phyloP scores from a whole-genome alignment of 2,329 filamentous ascomycete species.

The Leptographium galeiforme region DNA sequence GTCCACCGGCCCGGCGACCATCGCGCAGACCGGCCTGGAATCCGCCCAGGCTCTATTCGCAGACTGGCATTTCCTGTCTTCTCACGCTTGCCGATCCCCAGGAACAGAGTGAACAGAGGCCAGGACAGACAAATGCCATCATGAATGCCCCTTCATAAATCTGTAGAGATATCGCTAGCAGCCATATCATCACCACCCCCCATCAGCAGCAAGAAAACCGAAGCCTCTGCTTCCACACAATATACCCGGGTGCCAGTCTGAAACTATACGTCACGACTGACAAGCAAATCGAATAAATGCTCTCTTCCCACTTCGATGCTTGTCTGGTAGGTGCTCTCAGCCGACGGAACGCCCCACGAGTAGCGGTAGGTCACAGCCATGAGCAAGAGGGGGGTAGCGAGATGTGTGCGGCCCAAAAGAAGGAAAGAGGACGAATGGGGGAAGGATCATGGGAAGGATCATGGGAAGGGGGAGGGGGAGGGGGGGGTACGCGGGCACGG shows the following conservation, averaged over 20 bases:
- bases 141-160: background rate
- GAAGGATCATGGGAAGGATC: background rate
- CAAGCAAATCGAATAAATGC: background rate
- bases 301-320: background rate
- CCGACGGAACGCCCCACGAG: background rate
- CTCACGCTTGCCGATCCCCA: background rate
- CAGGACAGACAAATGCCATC: background rate
- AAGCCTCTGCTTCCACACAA: background rate
- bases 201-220: background rate
- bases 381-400: background rate
- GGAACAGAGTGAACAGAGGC: background rate
- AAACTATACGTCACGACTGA: background rate
- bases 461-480: background rate
- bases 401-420: background rate
- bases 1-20: background rate
- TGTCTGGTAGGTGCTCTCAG: background rate
- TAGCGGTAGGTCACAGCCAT: background rate
- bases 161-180: background rate
- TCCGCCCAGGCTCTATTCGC: background rate
- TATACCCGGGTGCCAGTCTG: background rate
- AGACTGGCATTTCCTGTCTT: background rate
- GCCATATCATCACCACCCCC: background rate
- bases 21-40: background rate
- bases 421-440: background rate
- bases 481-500: constrained; percentile 4